phyloP scores from a whole-genome alignment of 495 filamentous ascomycete species.

The Usnea hakonensis region DNA sequence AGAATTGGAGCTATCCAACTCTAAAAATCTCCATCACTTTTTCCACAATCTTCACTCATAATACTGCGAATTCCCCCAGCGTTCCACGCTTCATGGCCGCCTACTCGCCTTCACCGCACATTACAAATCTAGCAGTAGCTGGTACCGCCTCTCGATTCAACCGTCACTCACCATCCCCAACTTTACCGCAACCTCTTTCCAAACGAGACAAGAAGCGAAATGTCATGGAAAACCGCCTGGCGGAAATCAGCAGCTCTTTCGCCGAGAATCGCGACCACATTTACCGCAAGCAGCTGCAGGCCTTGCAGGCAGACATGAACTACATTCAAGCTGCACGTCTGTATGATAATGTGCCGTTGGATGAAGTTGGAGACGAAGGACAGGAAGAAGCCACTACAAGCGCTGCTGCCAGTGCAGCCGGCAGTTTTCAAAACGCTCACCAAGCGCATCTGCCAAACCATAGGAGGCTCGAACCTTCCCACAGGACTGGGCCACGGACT shows the following conservation, averaged over 20 bases:
- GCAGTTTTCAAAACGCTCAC: constrained; percentile 19
- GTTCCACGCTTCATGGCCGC: constrained; percentile 20
- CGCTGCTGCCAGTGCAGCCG: constrained; percentile 36
- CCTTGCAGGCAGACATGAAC: constrained; percentile 81
- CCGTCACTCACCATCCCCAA: constrained; percentile 22
- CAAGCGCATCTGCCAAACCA: constrained; percentile 34
- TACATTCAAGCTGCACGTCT: constrained; percentile 77
- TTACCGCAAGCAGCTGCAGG: constrained; percentile 82
- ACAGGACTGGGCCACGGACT: constrained; percentile 72
- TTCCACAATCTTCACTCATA: background rate
- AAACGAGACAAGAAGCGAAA: constrained; percentile 89
- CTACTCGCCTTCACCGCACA: constrained; percentile 25
- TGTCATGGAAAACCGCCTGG: constrained; percentile 65
- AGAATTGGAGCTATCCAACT: background rate
- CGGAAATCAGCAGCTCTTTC: constrained; percentile 65
- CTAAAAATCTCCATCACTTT: background rate
- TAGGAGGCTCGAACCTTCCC: constrained; percentile 42
- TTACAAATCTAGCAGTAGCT: constrained; percentile 2
- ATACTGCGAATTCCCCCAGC: background rate
- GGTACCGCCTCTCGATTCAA: constrained; percentile 12
- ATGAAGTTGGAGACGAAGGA: constrained; percentile 61
- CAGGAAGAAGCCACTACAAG: constrained; percentile 53
- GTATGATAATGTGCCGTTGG: constrained; percentile 62
- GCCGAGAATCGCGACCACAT: constrained; percentile 70
- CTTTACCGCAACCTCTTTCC: constrained; percentile 46